Base-by-base conservation (phyloP, 2,329 filamentous ascomycete species). In the Clarireedia paspali region DNA sequence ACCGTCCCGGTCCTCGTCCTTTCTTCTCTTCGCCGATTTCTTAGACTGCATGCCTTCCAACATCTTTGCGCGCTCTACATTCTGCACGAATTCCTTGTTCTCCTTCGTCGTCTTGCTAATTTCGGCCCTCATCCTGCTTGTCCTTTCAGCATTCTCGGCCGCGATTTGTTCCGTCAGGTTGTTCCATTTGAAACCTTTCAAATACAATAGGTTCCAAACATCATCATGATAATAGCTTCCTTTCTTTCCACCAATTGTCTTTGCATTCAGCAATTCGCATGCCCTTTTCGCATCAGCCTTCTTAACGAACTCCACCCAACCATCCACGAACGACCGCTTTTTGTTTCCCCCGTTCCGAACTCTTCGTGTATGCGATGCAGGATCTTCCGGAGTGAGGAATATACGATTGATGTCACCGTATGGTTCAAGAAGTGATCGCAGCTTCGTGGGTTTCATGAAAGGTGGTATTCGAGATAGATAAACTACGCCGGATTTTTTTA, bases 381-480 rank as follows among this genome's bases (percentile, higher is more conserved):
- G 79, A 66, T 90, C 84, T 71, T 94, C 88, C 12, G 88, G 88
- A 0, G 87, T 83, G 17, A 92, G 79, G 73, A 91, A 92, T 56
- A 91, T 84, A 64, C 88, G 85, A 66, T 88, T 88, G 66, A 92
- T 82, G 40, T 77, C 76, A 58, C 89, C 89, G 71, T 90, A 89
- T 9, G 85, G 86, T 59, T 84, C 78, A 53, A 94, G 81, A 14
- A 91, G 82, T 17, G 85, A 84, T 62, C 87, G 84, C 42, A 94
- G 77, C 67, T 91, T 91, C 51, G 78, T 75, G 6, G 89, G 88
- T 66, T 91, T 91, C 88, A 95, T 94, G 71, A 91, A 95, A 0
- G 90, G 90, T 4, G 90, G 89, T 60, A 94, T 82, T 57, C 89
- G 84, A 4, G 88, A 92, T 59, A 95, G 77, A 73, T 94, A 95